Evolutionary conservation across 306 rosid genomes (phyloP).

Genomic region (Cicer bijugum): DNA sequence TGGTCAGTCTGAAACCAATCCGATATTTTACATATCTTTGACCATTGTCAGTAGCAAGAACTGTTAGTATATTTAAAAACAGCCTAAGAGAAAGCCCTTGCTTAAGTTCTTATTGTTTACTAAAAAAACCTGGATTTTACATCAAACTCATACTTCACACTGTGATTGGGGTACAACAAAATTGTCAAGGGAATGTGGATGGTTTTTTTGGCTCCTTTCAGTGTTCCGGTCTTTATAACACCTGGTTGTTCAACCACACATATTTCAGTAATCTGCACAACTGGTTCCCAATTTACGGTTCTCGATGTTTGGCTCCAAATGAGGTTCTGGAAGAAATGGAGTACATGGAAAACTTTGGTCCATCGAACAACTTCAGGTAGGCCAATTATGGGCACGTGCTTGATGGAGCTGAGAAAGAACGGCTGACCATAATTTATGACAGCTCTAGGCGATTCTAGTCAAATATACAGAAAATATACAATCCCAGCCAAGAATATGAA

Average conservation of each 20-base stretch:
- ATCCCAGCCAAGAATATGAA: conserved; percentile 38
- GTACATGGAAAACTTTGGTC: conserved; percentile 16
- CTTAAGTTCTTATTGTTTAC: neutral
- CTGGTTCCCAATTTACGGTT: conserved; percentile 21
- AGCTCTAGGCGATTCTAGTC: conserved; percentile 40
- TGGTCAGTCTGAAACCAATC: conserved; percentile 30
- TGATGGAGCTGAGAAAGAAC: conserved; percentile 30
- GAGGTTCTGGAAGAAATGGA: conserved; percentile 32
- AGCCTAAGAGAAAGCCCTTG: neutral
- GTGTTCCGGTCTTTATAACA: conserved; percentile 39
- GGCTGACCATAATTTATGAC: conserved; percentile 36
- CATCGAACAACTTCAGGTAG: conserved; percentile 27
- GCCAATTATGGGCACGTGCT: conserved; percentile 28
- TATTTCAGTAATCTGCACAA: conserved; percentile 34
- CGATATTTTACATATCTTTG: conserved; percentile 41
- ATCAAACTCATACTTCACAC: conserved; percentile 31
- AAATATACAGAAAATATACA: conserved; percentile 50
- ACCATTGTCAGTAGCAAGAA: conserved; percentile 20
- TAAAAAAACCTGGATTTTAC: conserved; percentile 24
- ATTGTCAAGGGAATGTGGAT: conserved; percentile 39
- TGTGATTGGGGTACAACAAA: conserved; percentile 46
- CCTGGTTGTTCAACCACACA: conserved; percentile 25
- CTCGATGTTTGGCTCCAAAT: conserved; percentile 31
- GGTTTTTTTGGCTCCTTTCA: conserved; percentile 28
- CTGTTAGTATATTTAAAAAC: neutral